Conservation (phyloP, 1,284 basidiomycete species). For the Wallemia ichthyophaga region DNA sequence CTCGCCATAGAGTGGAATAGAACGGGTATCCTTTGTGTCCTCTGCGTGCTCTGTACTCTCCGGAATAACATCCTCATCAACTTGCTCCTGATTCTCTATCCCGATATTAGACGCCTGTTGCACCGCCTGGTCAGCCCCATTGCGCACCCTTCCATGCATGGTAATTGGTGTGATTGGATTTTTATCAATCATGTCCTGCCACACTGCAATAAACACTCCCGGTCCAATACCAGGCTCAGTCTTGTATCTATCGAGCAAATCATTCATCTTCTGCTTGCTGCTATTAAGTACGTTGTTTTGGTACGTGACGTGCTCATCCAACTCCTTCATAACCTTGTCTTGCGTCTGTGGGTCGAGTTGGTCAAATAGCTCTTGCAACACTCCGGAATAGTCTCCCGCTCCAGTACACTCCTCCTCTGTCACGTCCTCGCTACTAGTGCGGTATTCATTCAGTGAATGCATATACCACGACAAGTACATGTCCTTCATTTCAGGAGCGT, state of each 20-base stretch:
- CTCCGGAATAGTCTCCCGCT: background rate
- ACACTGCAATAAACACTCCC: background rate
- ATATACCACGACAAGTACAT: background rate
- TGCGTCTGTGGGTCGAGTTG: background rate
- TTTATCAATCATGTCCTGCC: conserved; percentile 1
- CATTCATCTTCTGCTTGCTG: background rate
- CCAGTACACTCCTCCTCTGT: background rate
- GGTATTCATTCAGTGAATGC: background rate
- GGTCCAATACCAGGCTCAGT: background rate
- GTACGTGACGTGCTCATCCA: background rate
- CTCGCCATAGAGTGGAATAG: background rate
- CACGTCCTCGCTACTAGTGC: background rate
- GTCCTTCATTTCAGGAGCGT: background rate
- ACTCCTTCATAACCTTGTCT: background rate
- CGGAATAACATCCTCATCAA: background rate
- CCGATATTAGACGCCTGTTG: conserved; percentile 1
- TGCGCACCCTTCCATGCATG: background rate
- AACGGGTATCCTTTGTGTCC: no score
- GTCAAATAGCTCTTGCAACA: background rate
- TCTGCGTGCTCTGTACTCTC: background rate
- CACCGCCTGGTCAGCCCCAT: background rate
- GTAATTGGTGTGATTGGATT: background rate
- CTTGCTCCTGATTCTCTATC: background rate
- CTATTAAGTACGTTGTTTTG: background rate
- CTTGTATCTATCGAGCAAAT: background rate